These are phyloP conservation scores for Termitomyces sp. DNA, from an alignment of 768 basidiomycete species.

Conservation along the genomic window DNA sequence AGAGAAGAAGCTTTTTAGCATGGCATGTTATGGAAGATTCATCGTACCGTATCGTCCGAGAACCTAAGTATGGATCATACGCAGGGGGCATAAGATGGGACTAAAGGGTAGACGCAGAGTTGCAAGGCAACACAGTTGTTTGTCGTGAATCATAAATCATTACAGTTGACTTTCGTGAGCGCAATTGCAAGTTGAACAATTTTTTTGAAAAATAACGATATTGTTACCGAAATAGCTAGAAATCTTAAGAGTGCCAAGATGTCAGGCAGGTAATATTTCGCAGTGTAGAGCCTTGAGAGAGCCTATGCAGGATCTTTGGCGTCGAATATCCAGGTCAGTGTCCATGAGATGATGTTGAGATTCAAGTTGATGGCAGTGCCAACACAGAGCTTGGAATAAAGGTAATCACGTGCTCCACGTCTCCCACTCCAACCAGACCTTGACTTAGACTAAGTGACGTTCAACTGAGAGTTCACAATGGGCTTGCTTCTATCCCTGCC, in stretches of 20 bases:
- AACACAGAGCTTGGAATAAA: no score
- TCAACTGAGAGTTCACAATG: conserved; percentile 34
- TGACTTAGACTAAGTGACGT: neutral
- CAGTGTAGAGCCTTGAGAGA: no score
- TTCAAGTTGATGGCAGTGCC: no score
- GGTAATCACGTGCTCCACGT: conserved; percentile 4
- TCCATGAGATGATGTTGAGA: no score
- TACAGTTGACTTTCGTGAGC: neutral
- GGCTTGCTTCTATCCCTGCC: conserved; percentile 72
- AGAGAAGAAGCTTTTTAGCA: conserved; percentile 1
- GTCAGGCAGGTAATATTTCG: neutral
- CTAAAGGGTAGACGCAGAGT: neutral
- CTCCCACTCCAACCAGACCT: neutral
- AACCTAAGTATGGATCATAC: neutral
- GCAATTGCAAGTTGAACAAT: neutral
- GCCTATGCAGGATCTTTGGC: no score
- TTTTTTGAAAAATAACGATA: neutral
- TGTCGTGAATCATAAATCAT: neutral
- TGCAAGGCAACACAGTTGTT: no score
- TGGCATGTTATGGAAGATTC: neutral
- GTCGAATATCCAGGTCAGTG: no score
- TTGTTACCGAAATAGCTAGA: no score
- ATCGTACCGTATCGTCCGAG: neutral
- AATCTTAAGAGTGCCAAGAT: neutral
- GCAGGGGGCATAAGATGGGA: neutral